Percentiles rank a stretch among this genome's conserved stretches.
Conservation (phyloP, 768 basidiomycete species). For the Amanita pseudoporphyria region DNA sequence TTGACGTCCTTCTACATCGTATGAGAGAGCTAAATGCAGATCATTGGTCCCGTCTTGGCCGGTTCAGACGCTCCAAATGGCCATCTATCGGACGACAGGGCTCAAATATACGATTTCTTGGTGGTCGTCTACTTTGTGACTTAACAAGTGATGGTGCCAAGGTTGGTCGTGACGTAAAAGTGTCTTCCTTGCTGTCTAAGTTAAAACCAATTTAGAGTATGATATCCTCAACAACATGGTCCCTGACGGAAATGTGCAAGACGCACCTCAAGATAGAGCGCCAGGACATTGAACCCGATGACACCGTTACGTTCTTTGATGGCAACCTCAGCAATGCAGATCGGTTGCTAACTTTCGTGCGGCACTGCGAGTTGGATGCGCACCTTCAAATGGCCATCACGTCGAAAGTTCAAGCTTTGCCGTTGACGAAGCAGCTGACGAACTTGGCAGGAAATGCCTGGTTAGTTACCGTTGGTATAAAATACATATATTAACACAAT, state of each 20-base stretch:
- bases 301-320: conserved; percentile 87
- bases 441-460: conserved; percentile 96
- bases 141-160: conserved; percentile 92
- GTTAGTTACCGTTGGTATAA: conserved; percentile 31
- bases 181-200: not conserved
- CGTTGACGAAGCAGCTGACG: conserved; percentile 88
- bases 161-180: conserved; percentile 32
- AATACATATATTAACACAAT: not conserved
- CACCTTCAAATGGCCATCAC: conserved; percentile 98
- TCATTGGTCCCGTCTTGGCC: conserved; percentile 89
- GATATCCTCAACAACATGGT: conserved; percentile 98
- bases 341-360: conserved; percentile 76
- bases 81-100: conserved; percentile 76
- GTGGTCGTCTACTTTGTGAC: conserved; percentile 85
- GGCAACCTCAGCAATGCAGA: conserved; percentile 68
- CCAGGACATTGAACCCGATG: conserved; percentile 94
- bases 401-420: conserved; percentile 86
- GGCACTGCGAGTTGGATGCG: conserved; percentile 92
- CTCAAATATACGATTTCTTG: conserved; percentile 72
- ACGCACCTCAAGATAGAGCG: conserved; percentile 80
- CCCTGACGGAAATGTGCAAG: conserved; percentile 92
- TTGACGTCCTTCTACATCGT: conserved; percentile 86
- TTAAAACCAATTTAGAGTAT: conserved; percentile 52
- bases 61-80: conserved; percentile 81
- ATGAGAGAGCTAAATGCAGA: conserved; percentile 87